Conservation (phyloP, 2,329 filamentous ascomycete genomes). For the Colletotrichum ledebouriae region DNA sequence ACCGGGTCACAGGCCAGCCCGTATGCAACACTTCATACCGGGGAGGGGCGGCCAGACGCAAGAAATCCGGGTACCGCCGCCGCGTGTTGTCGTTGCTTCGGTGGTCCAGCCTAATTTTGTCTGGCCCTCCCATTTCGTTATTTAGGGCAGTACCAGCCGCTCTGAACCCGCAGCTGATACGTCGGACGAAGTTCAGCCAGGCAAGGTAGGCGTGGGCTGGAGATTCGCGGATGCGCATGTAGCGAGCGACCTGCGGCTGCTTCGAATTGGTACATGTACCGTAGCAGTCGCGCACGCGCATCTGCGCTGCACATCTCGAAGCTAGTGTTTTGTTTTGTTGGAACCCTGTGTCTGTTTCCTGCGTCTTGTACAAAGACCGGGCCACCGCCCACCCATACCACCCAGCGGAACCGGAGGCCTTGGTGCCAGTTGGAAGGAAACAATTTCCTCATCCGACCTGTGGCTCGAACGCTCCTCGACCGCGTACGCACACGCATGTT, state of each 20-base stretch:
- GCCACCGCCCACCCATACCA: slow-evolving; percentile 16
- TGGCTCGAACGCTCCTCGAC: slow-evolving; percentile 4
- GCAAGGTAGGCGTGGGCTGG: slow-evolving; percentile 19
- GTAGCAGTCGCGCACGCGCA: slow-evolving; percentile 35
- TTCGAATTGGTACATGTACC: background rate
- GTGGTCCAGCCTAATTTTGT: slow-evolving; percentile 10
- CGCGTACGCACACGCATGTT: background rate
- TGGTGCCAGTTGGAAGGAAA: slow-evolving; percentile 4
- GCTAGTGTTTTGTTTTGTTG: slow-evolving; percentile 35
- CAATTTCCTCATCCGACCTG: background rate
- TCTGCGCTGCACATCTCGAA: slow-evolving; percentile 18
- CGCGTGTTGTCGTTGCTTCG: slow-evolving; percentile 23
- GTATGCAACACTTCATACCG: slow-evolving; percentile 7
- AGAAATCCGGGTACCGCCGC: slow-evolving; percentile 12
- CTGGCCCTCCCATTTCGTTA: background rate
- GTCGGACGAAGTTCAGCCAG: slow-evolving; percentile 40
- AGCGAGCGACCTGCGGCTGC: slow-evolving; percentile 21
- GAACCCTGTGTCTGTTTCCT: slow-evolving; percentile 24
- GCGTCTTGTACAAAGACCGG: slow-evolving; percentile 28
- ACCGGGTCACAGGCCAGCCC: slow-evolving; percentile 3
- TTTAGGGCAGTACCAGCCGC: slow-evolving; percentile 18
- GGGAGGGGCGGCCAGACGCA: slow-evolving; percentile 2
- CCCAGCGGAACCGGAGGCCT: slow-evolving; percentile 9
- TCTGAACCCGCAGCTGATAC: slow-evolving; percentile 1
- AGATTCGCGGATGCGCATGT: slow-evolving; percentile 21